Evolutionary conservation across 305 asterid species (phyloP).

Genomic region (Solanum hybrid): DNA sequence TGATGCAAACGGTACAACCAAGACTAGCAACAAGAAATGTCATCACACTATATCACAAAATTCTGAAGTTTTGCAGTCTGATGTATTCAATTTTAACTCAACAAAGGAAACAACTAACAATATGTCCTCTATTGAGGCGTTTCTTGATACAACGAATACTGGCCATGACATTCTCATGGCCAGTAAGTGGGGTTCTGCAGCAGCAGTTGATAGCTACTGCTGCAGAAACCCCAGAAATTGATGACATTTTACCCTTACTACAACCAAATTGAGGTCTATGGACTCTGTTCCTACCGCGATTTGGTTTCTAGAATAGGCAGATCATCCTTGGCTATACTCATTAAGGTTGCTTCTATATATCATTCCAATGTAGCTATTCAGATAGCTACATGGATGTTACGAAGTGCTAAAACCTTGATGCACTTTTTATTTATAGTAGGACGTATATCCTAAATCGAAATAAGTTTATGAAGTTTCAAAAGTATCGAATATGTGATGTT

Average conservation of each 20-base stretch:
- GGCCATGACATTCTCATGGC: conserved; percentile 28
- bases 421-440: neutral
- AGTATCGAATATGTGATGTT: neutral
- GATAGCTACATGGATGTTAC: conserved; percentile 2
- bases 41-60: conserved; percentile 25
- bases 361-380: neutral
- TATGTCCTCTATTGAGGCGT: conserved; percentile 16
- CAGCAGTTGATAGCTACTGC: conserved; percentile 17
- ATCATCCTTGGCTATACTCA: conserved; percentile 12
- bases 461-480: neutral
- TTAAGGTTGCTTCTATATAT: conserved; percentile 6
- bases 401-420: conserved; percentile 17
- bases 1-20: conserved; percentile 6
- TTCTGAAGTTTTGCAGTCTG: conserved; percentile 39
- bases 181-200: conserved; percentile 29
- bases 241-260: conserved; percentile 3
- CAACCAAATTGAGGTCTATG: conserved; percentile 23
- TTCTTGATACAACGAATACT: conserved; percentile 24
- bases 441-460: neutral
- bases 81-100: conserved; percentile 16
- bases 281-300: conserved; percentile 14
- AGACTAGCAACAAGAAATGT: neutral
- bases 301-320: conserved; percentile 24
- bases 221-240: conserved; percentile 37
- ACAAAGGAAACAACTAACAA: conserved; percentile 18